Evolutionary conservation across 192 early-diverging fungal genomes (phyloP), one percentile per base, ranked within the genome.

Genomic region (Entomortierella parvispora): DNA sequence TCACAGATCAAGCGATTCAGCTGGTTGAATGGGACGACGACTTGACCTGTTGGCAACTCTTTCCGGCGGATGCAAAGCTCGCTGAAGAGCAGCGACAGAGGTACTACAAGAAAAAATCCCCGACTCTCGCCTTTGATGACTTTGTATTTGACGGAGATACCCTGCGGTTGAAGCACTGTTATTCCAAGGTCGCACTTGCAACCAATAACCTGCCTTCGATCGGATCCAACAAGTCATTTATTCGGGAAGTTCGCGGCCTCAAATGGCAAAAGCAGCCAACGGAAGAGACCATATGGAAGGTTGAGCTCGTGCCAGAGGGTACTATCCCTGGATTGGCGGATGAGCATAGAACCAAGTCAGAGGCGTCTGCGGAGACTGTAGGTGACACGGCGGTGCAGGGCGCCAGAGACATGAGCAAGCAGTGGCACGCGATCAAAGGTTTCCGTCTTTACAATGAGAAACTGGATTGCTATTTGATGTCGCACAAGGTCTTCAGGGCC

Each of bases 361-460:
- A 5, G 29, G 1, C 23, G 17, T 20, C 22, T 2, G 40, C n/a
- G n/a, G 31, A 44, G 17, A 20, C 31, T 8, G n/a, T n/a, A n/a
- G n/a, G n/a, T n/a, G n/a, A n/a, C n/a, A n/a, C n/a, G n/a, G n/a
- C n/a, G n/a, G 15, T 7, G 40, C 17, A n/a, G 20, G 28, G 15
- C 10, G 15, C 40, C 52, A 31, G 37, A 23, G 46, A 33, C n/a
- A n/a, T 29, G 32, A 33, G 50, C 57, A 58, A 65, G 29, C 51
- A 54, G 20, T 65, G 62, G 62, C 62, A 65, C 28, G 40, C 62
- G 26, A 54, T 65, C 51, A 65, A 65, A 42, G 62, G 51, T 4
- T 65, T 65, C 51, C 32, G 62, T 17, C 50, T 65, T 9, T 65
- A n/a, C n/a, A 65, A 65, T 12, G 62, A 65, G 51, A 18, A 65